Conservation (phyloP, 208 protist genomes). For the Crithidia thermophila region DNA sequence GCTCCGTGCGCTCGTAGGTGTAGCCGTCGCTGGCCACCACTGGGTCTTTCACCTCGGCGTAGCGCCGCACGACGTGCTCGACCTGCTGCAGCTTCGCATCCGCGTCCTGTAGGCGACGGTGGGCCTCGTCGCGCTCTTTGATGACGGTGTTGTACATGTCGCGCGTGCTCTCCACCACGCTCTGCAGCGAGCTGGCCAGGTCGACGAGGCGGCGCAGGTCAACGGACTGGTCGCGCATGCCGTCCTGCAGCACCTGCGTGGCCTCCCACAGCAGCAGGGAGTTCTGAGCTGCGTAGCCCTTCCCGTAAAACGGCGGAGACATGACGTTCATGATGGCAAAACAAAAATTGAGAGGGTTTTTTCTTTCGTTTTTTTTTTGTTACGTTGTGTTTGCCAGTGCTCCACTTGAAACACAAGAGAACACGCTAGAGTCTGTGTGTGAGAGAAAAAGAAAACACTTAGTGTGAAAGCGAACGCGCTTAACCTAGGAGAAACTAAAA, state of each 20-base stretch:
- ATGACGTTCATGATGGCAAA: conserved; percentile 28
- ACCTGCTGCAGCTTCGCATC: conserved; percentile 65
- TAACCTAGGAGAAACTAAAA: no score
- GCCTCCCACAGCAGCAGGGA: conserved; percentile 57
- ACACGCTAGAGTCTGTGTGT: no score
- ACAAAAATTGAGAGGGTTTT: conserved; percentile 1
- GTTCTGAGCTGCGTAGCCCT: conserved; percentile 22
- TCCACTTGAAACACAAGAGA: no score
- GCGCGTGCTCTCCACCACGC: conserved; percentile 63
- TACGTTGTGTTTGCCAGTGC: no score
- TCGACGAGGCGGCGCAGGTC: conserved; percentile 47
- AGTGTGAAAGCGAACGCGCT: no score
- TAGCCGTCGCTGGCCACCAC: conserved; percentile 89
- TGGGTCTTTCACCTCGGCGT: conserved; percentile 67
- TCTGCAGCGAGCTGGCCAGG: conserved; percentile 46
- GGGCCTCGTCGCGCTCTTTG: conserved; percentile 56
- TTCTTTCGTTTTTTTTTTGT: background rate
- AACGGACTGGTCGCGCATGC: conserved; percentile 33
- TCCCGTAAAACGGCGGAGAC: conserved; percentile 27
- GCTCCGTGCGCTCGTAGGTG: conserved; percentile 79
- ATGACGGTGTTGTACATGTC: conserved; percentile 73
- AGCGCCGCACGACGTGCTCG: conserved; percentile 70
- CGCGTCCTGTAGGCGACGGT: conserved; percentile 52
- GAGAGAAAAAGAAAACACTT: no score
- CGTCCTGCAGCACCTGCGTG: conserved; percentile 52